Evolutionary conservation across 2,329 filamentous ascomycete genomes (phyloP), one percentile per base, ranked within the genome.

Genomic region (Fusarium metavorans): DNA sequence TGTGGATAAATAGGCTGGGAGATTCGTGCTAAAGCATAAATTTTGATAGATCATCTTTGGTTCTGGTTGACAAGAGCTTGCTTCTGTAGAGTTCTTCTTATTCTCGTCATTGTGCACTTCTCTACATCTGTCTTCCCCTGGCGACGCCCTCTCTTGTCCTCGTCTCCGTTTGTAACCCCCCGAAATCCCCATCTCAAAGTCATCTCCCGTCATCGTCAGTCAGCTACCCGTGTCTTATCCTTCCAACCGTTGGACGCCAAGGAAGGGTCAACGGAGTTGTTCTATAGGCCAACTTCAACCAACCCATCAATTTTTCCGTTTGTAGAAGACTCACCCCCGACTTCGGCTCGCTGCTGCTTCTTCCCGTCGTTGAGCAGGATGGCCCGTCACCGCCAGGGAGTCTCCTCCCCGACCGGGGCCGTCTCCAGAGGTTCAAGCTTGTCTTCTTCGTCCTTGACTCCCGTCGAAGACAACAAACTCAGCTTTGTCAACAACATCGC

Each of bases 91-190:
- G 25, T 13, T 20, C 48, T 52, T 25, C 48, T 45, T 45, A 27
- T 54, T 56, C 57, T 68, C 32, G 11, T 58, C 34, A 59, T 48
- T 11, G 59, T 45, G 32, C 27, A 27, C 57, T 34, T 18, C 43
- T 27, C 59, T 73, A 23, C 37, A 52, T 9, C 54, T 32, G 27
- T 34, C 23, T 16, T 11, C 30, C 37, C 18, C 14, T 48, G n/a
- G 23, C 39, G 25, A 27, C 20, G 25, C 18, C 37, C 27, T 43
- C 34, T 20, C n/a, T 41, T 30, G 18, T 45, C 37, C 68, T 67
- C 70, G 69, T 66, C 32, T 20, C 37, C 68, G 68, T 74, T 74
- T 74, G 72, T 57, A 34, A 52, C 39, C 69, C 43, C 39, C 23
- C 39, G 68, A 73, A 60, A 48, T 70, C 50, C 43, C 14, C 23